Evolutionary conservation across 2,329 filamentous ascomycete species (phyloP), one percentile per base, ranked within the genome.

Genomic region (Fusarium albosuccineum): DNA sequence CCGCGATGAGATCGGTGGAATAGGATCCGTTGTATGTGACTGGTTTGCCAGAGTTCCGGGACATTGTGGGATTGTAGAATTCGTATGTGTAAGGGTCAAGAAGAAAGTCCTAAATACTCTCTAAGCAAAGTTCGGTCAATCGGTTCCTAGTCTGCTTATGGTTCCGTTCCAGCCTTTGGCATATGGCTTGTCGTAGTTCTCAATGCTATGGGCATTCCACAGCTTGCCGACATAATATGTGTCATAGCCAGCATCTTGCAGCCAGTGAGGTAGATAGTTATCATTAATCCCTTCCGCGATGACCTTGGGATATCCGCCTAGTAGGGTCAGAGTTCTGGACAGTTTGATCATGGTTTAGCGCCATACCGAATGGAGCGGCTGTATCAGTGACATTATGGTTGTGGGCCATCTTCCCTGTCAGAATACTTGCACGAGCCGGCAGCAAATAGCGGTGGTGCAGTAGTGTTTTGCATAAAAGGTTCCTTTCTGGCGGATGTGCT

Each of bases 181-280:
- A 14, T 13, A 16, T 7, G 36, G 36, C 6, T 14, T 78, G 70
- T 89, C 78, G 74, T 90, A 92, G 64, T 89, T 91, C 1, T 81
- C 73, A 4, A 85, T 80, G 0, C 80, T 85, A 57, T 91, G 88
- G 0, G 83, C 81, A 70, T 92, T 92, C 79, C 89, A 89, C 13
- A 91, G 80, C 73, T 92, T 92, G 17, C 88, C 90, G 0, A 85
- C 86, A 71, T 92, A 92, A 73, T 90, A 92, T 0, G 89, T 92
- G 70, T 87, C 86, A 74, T 92, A 92, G 2, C 89, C 89, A 1
- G 85, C 85, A 2, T 84, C 74, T 71, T 92, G 89, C 33, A 92
- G 78, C 89, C 90, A 92, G 0, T 92, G 74, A 0, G 90, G 89
- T 0, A 92, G 82, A 65, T 52, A 57, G 29, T 57, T 89, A 2